Evolutionary conservation across 2,329 filamentous ascomycete genomes (phyloP), one percentile per base, ranked within the genome.

Genomic region (Chaetomium olivaceum): DNA sequence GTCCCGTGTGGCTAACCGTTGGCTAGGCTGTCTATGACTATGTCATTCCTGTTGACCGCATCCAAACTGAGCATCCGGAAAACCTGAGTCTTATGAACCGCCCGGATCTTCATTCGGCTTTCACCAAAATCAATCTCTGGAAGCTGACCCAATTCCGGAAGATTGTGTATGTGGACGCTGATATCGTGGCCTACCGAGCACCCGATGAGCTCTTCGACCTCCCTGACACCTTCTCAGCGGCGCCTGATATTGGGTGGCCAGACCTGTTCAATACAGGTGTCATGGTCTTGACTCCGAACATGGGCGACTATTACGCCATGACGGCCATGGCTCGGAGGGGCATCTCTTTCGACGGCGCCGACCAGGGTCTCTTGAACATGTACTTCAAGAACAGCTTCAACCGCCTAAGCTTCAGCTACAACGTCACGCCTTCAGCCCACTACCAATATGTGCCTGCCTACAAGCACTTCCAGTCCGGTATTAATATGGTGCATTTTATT

Each of bases 401-500:
- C 78, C 89, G 93, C 70, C 79, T 99, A 74, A 93, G 91, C 79
- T 99, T 99, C 79, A 90, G 89, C 59, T 99, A 98, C 82, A 99
- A 99, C 77, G 95, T 95, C 77, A 99, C 95, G 0, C 95, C 95
- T 1, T 97, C 92, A 68, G 93, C 91, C 27, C 93, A 97, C 77
- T 99, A 99, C 80, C 95, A 99, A 80, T 99, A 98, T 79, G 85
- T 97, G 63, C 95, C 95, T 14, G 95, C 95, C 61, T 99, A 96
- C 79, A 87, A 89, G 70, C 92, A 98, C 81, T 96, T 96, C 77
- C 91, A 96, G 78, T 91, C 90, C 57, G 91, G 87, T 72, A 96
- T 99, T 73, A 93, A 85, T 75, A 86, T 96, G 81, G 89, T 96
- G 29, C 95, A 99, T 79, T 99, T 97, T 78, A 98, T 99, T 73